phyloP scores from a whole-genome alignment of 1,284 basidiomycete genomes.

The Peniophora sp. region DNA sequence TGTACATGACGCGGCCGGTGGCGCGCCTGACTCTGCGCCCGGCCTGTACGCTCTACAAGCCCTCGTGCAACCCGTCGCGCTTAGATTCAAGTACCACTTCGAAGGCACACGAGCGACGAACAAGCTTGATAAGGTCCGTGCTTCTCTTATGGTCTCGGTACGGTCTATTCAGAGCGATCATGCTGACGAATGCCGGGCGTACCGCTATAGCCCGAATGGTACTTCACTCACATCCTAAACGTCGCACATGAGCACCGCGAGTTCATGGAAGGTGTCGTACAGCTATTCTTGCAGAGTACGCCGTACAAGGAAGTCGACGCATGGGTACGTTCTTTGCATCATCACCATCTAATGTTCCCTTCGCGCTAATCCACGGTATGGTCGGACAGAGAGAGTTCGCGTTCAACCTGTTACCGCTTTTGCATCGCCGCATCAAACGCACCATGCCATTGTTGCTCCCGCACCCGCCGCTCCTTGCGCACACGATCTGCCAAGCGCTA shows the following conservation, averaged over 20 bases:
- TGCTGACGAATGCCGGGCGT: no score
- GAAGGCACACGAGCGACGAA: constrained; percentile 85
- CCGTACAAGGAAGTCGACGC: constrained; percentile 64
- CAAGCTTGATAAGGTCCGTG: constrained; percentile 83
- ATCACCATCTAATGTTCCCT: not conserved
- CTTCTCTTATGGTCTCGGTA: not conserved
- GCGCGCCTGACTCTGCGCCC: constrained; percentile 14
- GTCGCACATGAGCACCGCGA: constrained; percentile 72
- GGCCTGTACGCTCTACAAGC: constrained; percentile 72
- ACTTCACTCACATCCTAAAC: constrained; percentile 86
- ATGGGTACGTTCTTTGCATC: constrained; percentile 47
- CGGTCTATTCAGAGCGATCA: no score
- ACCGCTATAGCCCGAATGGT: constrained; percentile 39
- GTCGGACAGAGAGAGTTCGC: constrained; percentile 69
- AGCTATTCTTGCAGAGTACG: constrained; percentile 58
- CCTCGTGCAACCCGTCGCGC: constrained; percentile 76
- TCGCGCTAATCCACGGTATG: not conserved
- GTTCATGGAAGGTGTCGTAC: constrained; percentile 74
- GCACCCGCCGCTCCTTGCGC: constrained; percentile 83
- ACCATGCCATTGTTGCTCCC: constrained; percentile 71
- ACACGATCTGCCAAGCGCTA: constrained; percentile 90
- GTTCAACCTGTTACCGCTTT: constrained; percentile 60
- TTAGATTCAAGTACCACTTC: constrained; percentile 95
- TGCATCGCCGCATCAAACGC: constrained; percentile 64
- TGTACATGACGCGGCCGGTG: not conserved